These are phyloP conservation scores for Aphanomyces stellatus DNA, from an alignment of 352 stramenopile genomes.

Conservation along the genomic window DNA sequence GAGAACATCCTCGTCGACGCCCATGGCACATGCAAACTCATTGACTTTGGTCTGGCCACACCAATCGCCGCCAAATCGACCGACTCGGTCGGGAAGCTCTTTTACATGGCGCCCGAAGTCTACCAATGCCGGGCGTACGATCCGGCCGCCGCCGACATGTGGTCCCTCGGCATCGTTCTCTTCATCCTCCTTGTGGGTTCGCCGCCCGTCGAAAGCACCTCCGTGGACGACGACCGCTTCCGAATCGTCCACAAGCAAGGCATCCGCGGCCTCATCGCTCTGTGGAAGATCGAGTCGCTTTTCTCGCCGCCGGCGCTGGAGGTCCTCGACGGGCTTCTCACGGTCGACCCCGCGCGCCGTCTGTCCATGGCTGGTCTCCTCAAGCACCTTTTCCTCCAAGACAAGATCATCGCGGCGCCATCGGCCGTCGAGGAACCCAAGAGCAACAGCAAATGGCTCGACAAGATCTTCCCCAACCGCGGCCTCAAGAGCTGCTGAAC, in stretches of 20 bases:
- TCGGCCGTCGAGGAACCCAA: too few relatives aligned
- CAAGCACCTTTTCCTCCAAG: constrained; percentile 2
- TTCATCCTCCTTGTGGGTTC: constrained; percentile 55
- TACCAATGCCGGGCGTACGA: constrained; percentile 31
- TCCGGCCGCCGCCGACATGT: constrained; percentile 42
- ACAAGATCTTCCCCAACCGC: too few relatives aligned
- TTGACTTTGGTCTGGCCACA: constrained; percentile 24
- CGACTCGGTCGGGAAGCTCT: constrained; percentile 38
- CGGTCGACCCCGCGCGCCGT: neutral
- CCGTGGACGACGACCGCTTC: constrained; percentile 37
- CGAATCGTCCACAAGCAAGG: constrained; percentile 31
- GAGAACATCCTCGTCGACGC: constrained; percentile 87
- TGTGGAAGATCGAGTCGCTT: constrained; percentile 28
- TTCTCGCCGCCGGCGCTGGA: constrained; percentile 22
- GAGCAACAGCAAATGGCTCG: too few relatives aligned
- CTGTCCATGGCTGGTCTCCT: neutral
- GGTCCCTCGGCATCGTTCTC: constrained; percentile 54
- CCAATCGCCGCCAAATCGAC: constrained; percentile 40
- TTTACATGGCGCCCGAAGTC: constrained; percentile 58
- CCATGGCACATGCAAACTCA: constrained; percentile 42
- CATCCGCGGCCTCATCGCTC: constrained; percentile 27
- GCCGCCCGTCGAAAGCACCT: constrained; percentile 31
- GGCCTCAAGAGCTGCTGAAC: too few relatives aligned
- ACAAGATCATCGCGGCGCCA: too few relatives aligned
- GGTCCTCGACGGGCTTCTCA: neutral